phyloP scores from a whole-genome alignment of 164 flowering plant species.

The Litsea cubeba region DNA sequence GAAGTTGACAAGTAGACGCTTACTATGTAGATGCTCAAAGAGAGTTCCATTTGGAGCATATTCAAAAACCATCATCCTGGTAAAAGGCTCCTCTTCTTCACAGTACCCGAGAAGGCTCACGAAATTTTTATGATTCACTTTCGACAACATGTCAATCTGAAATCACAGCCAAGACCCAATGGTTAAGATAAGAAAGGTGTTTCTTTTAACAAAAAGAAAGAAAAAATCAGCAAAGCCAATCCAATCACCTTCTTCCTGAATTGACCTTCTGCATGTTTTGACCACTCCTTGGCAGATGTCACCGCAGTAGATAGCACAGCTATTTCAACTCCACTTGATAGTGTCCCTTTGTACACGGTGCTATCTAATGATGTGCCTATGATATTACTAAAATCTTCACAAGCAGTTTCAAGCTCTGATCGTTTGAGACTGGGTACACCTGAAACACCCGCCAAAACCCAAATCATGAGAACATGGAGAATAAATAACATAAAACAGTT shows the following conservation, averaged over 20 bases:
- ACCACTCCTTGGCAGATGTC: slow-evolving; percentile 50
- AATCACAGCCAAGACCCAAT: slow-evolving; percentile 9
- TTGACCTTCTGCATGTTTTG: slow-evolving; percentile 42
- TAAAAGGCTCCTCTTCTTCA: slow-evolving; percentile 61
- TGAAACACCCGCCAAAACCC: slow-evolving; percentile 18
- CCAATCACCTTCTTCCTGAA: slow-evolving; percentile 58
- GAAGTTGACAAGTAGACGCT: slow-evolving; percentile 20
- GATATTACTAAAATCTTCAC: slow-evolving; percentile 87
- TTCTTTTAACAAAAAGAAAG: no score
- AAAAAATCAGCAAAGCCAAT: neutral
- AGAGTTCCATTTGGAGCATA: slow-evolving; percentile 84
- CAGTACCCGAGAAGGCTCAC: slow-evolving; percentile 68
- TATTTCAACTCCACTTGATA: slow-evolving; percentile 84
- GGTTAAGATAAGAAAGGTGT: neutral
- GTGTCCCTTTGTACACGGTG: slow-evolving; percentile 69
- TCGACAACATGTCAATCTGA: slow-evolving; percentile 60
- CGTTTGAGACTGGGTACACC: slow-evolving; percentile 75
- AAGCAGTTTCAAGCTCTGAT: slow-evolving; percentile 70
- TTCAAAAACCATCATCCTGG: slow-evolving; percentile 80
- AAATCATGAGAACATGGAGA: neutral
- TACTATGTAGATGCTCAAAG: slow-evolving; percentile 75
- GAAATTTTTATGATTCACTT: slow-evolving; percentile 70
- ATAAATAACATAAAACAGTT: neutral
- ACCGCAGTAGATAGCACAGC: slow-evolving; percentile 48
- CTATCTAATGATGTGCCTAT: slow-evolving; percentile 54